phyloP scores from a whole-genome alignment of 2,329 filamentous ascomycete genomes.

The Pseudogymnoascus sp. region DNA sequence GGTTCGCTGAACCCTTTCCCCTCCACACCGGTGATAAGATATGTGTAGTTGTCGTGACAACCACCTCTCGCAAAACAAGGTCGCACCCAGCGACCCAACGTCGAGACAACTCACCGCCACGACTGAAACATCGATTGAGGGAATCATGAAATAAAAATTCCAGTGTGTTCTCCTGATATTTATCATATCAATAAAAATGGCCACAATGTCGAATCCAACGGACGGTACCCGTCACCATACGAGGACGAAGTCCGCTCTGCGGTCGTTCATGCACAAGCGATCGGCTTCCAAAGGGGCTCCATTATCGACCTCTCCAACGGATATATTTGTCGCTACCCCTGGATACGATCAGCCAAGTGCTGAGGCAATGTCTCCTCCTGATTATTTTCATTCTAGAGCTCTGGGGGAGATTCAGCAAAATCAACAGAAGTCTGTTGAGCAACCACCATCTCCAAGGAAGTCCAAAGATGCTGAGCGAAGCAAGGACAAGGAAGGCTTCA shows the following conservation, averaged over 20 bases:
- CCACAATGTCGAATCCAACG: constrained; percentile 15
- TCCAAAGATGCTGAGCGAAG: constrained; percentile 29
- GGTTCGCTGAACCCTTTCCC: constrained; percentile 1
- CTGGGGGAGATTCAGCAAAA: constrained; percentile 52
- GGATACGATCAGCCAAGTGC: constrained; percentile 16
- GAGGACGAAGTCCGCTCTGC: constrained; percentile 28
- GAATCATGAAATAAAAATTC: constrained; percentile 4
- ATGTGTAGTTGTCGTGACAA: constrained; percentile 1
- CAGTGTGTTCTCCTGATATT: constrained; percentile 3
- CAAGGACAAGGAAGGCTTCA: constrained; percentile 27
- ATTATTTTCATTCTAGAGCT: constrained; percentile 35
- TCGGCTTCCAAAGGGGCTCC: constrained; percentile 24
- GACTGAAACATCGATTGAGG: constrained; percentile 5
- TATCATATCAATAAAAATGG: constrained; percentile 21
- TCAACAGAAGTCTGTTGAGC: constrained; percentile 32
- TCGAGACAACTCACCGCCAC: constrained; percentile 4
- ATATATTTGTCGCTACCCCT: constrained; percentile 20
- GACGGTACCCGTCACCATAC: constrained; percentile 19
- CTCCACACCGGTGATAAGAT: background rate
- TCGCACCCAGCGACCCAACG: background rate
- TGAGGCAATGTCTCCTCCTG: constrained; percentile 32
- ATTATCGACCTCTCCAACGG: constrained; percentile 18
- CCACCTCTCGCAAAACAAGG: background rate
- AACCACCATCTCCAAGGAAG: constrained; percentile 35
- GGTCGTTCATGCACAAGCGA: constrained; percentile 29